Percentiles rank a stretch among this genome's conserved stretches.
phyloP scores from a whole-genome alignment of 306 rosid species.

The Pachyrhizus erosus region DNA sequence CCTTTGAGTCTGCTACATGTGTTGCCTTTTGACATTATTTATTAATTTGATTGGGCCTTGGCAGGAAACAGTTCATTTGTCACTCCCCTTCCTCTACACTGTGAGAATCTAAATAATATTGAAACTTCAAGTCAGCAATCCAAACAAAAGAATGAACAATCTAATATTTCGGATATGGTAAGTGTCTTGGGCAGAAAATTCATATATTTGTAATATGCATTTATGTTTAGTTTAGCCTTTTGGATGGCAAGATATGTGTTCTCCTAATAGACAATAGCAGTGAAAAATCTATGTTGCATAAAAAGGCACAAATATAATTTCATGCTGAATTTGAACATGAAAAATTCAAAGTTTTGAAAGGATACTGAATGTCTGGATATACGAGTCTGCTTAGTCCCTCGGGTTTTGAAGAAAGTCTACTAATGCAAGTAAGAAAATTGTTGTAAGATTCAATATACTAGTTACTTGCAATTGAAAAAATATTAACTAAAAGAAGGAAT shows the following conservation, averaged over 20 bases:
- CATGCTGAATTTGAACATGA: neutral
- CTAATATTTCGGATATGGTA: slow-evolving; percentile 50
- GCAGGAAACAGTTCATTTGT: slow-evolving; percentile 66
- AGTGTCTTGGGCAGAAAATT: slow-evolving; percentile 34
- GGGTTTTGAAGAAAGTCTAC: neutral
- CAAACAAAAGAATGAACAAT: slow-evolving; percentile 54
- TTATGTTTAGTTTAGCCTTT: neutral
- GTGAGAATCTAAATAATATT: slow-evolving; percentile 51
- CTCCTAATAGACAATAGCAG: neutral
- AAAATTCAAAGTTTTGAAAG: no score
- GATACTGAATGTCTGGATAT: neutral
- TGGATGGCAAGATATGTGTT: neutral
- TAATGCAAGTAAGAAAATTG: neutral
- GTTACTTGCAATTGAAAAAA: neutral
- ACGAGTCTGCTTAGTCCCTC: neutral
- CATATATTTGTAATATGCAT: neutral
- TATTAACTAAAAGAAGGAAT: neutral
- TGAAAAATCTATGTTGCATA: neutral
- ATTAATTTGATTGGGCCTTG: slow-evolving; percentile 37
- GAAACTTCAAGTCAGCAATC: slow-evolving; percentile 45
- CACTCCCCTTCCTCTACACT: slow-evolving; percentile 61
- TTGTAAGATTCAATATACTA: neutral
- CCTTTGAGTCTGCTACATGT: slow-evolving; percentile 3
- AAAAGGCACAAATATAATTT: neutral
- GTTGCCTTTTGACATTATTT: slow-evolving; percentile 21